Evolutionary conservation across 2,329 filamentous ascomycete genomes (phyloP).

Genomic region (Monilinia aucupariae): DNA sequence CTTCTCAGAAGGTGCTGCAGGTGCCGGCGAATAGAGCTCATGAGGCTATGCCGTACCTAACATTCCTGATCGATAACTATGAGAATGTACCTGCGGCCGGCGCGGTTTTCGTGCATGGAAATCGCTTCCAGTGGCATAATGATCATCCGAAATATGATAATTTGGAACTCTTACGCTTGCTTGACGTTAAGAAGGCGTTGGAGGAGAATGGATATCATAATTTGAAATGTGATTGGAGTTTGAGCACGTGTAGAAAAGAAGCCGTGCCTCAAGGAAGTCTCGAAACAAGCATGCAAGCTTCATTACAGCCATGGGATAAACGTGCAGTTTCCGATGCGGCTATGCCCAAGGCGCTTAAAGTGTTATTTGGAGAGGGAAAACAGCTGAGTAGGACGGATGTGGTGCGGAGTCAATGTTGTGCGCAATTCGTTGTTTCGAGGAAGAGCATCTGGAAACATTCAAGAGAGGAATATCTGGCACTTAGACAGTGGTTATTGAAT

Average conservation of each 20-base stretch:
- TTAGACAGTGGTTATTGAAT: constrained; percentile 50
- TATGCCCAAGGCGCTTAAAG: constrained; percentile 35
- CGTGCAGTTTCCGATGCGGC: constrained; percentile 38
- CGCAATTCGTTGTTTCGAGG: constrained; percentile 49
- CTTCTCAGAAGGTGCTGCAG: constrained; percentile 34
- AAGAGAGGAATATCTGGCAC: constrained; percentile 45
- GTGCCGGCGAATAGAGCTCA: constrained; percentile 44
- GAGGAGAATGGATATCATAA: constrained; percentile 42
- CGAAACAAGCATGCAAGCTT: constrained; percentile 38
- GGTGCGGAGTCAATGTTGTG: constrained; percentile 48
- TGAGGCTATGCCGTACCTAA: constrained; percentile 44
- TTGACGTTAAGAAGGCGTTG: constrained; percentile 40
- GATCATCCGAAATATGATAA: constrained; percentile 43
- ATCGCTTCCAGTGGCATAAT: constrained; percentile 43
- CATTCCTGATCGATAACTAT: constrained; percentile 45
- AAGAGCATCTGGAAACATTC: constrained; percentile 45
- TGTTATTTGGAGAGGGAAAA: constrained; percentile 38
- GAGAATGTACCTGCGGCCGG: constrained; percentile 37
- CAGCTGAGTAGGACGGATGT: constrained; percentile 41
- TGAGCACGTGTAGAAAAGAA: constrained; percentile 37
- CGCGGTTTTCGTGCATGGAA: constrained; percentile 42
- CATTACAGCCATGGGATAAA: constrained; percentile 41
- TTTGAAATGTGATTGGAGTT: constrained; percentile 46
- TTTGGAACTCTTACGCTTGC: constrained; percentile 36
- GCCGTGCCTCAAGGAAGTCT: constrained; percentile 39